These are phyloP conservation scores for Peronospora tabacina DNA, from an alignment of 352 stramenopile species.

Conservation along the genomic window DNA sequence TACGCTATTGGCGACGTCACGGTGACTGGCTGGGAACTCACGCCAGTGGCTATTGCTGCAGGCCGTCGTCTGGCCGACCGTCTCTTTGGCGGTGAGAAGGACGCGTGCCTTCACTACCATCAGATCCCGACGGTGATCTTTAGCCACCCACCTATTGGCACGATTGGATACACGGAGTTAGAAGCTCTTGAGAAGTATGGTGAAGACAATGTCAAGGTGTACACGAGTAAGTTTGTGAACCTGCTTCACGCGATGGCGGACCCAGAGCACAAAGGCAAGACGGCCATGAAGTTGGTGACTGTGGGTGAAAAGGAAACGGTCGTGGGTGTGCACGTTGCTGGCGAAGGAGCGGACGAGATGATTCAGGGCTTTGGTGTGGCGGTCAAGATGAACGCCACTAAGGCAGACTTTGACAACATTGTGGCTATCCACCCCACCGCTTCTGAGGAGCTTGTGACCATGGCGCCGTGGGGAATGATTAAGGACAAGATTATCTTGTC, in stretches of 20 bases:
- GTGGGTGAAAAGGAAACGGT: conserved; percentile 86
- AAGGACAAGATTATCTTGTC: conserved; percentile 64
- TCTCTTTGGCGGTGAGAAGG: conserved; percentile 68
- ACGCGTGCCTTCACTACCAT: conserved; percentile 82
- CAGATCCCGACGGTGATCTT: conserved; percentile 94
- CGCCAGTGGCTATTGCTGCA: conserved; percentile 82
- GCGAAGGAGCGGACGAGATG: conserved; percentile 95
- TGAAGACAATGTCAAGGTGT: conserved; percentile 88
- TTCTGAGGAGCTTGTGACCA: conserved; percentile 95
- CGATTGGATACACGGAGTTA: conserved; percentile 88
- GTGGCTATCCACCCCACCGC: conserved; percentile 96
- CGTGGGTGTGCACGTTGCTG: conserved; percentile 95
- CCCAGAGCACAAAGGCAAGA: conserved; percentile 87
- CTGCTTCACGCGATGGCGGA: conserved; percentile 72
- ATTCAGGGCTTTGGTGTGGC: conserved; percentile 98
- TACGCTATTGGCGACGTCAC: conserved; percentile 89
- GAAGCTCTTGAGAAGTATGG: conserved; percentile 87
- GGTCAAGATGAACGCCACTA: conserved; percentile 97
- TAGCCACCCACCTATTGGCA: conserved; percentile 92
- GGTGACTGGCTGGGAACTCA: conserved; percentile 71
- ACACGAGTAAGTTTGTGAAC: conserved; percentile 91
- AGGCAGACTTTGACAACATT: conserved; percentile 94
- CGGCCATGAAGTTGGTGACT: conserved; percentile 93
- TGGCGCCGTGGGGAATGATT: conserved; percentile 83
- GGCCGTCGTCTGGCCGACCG: conserved; percentile 78